Percentiles rank a stretch among this genome's conserved stretches.
phyloP scores from a whole-genome alignment of 2,329 filamentous ascomycete species.

The Acrocalymma vagum region DNA sequence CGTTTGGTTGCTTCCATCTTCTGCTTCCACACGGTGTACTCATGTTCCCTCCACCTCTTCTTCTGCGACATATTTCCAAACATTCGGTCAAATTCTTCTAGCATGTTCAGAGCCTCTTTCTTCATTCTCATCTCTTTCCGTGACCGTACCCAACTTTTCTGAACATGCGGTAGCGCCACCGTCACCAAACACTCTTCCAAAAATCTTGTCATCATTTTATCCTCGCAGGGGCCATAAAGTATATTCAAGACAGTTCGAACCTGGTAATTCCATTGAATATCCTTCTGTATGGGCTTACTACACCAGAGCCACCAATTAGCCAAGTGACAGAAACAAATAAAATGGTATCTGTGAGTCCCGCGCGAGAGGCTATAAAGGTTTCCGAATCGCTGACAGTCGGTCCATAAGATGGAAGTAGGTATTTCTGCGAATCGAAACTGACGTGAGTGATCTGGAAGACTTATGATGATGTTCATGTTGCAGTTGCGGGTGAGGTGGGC shows the following conservation, averaged over 20 bases:
- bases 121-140: too few relatives aligned
- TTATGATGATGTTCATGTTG: slow-evolving; percentile 17
- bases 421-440: too few relatives aligned
- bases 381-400: slow-evolving; percentile 28
- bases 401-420: too few relatives aligned
- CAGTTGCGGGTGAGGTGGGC: slow-evolving; percentile 24
- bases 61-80: too few relatives aligned
- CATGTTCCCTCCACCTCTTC: too few relatives aligned
- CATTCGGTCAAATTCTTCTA: too few relatives aligned
- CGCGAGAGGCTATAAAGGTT: slow-evolving; percentile 26
- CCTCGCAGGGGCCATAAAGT: neutral
- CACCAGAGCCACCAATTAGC: slow-evolving; percentile 24
- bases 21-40: too few relatives aligned
- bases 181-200: slow-evolving; percentile 5
- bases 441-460: too few relatives aligned
- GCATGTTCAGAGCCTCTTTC: too few relatives aligned
- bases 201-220: neutral
- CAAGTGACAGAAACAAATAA: slow-evolving; percentile 25
- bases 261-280: slow-evolving; percentile 10
- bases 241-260: neutral
- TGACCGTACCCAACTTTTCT: too few relatives aligned
- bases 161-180: too few relatives aligned
- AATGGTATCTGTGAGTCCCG: slow-evolving; percentile 14
- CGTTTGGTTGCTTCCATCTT: too few relatives aligned
- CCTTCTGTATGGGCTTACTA: neutral